phyloP scores from a whole-genome alignment of 2,329 filamentous ascomycete species.

The Talaromyces sp. region DNA sequence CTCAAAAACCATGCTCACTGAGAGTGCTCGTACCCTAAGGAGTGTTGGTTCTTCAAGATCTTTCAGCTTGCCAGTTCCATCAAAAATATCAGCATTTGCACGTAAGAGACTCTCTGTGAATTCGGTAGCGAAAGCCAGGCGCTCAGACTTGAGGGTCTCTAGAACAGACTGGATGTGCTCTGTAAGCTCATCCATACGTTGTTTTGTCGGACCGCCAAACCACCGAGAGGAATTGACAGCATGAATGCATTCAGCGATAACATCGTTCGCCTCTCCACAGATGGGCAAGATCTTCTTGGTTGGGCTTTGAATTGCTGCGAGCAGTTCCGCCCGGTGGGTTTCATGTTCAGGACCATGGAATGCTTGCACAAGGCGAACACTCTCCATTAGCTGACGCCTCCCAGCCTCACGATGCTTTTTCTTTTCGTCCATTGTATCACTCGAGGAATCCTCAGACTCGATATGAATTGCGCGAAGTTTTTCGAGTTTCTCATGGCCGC shows the following conservation, averaged over 20 bases:
- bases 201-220: constrained; percentile 28
- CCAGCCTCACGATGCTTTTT: constrained; percentile 26
- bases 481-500: constrained; percentile 22
- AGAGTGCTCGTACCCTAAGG: constrained; percentile 43
- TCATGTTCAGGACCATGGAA: constrained; percentile 44
- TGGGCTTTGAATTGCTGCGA: constrained; percentile 35
- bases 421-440: constrained; percentile 19
- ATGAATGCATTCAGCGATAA: constrained; percentile 31
- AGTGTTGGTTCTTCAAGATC: constrained; percentile 23
- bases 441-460: constrained; percentile 2
- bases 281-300: constrained; percentile 28
- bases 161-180: constrained; percentile 22
- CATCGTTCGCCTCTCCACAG: constrained; percentile 28
- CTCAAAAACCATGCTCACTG: constrained; percentile 53
- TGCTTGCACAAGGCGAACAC: constrained; percentile 38
- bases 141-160: constrained; percentile 30
- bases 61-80: constrained; percentile 44
- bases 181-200: constrained; percentile 25
- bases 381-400: constrained; percentile 37
- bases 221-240: constrained; percentile 33
- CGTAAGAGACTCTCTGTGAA: constrained; percentile 48
- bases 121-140: constrained; percentile 28
- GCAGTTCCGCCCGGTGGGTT: constrained; percentile 34
- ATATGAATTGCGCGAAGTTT: constrained; percentile 15
- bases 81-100: constrained; percentile 46